Conservation (phyloP, 208 protist species). For the Leishmania major region DNA sequence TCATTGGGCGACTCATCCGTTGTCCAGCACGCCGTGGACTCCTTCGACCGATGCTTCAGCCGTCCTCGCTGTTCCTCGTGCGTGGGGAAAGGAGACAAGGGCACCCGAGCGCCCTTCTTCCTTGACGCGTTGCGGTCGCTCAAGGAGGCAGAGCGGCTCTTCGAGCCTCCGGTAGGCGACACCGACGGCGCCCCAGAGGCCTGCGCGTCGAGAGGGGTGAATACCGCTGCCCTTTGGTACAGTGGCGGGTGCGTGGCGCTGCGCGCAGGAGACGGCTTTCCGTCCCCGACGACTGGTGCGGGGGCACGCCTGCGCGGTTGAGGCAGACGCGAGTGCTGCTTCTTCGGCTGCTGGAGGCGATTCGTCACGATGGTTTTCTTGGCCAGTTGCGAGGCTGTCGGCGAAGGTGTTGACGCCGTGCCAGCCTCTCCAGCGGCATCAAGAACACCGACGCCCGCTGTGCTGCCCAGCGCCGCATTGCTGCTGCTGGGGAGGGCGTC, state of each 20-base stretch:
- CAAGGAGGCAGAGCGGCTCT: constrained; percentile 1
- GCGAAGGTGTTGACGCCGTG: background rate
- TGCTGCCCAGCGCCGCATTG: background rate
- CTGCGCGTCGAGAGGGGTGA: constrained; percentile 11
- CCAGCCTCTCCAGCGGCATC: background rate
- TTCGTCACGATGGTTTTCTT: constrained; percentile 52
- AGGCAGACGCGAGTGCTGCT: constrained; percentile 6
- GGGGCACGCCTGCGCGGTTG: background rate
- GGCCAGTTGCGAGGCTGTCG: background rate
- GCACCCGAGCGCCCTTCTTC: constrained; percentile 1
- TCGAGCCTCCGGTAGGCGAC: background rate
- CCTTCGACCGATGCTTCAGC: constrained; percentile 12
- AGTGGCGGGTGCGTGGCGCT: constrained; percentile 17
- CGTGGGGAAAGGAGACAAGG: background rate
- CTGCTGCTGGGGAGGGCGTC: background rate
- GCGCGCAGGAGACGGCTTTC: background rate
- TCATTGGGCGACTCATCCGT: constrained; percentile 3
- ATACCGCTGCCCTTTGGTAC: constrained; percentile 4
- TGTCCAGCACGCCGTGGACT: constrained; percentile 1
- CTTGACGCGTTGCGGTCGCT: background rate
- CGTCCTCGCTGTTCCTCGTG: background rate
- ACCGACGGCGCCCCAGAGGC: background rate
- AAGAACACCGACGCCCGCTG: background rate
- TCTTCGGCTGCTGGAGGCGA: constrained; percentile 15
- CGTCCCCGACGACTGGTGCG: background rate